Evolutionary conservation across 108 stramenopile species (phyloP).

Genomic region (Cyclotella sp.): DNA sequence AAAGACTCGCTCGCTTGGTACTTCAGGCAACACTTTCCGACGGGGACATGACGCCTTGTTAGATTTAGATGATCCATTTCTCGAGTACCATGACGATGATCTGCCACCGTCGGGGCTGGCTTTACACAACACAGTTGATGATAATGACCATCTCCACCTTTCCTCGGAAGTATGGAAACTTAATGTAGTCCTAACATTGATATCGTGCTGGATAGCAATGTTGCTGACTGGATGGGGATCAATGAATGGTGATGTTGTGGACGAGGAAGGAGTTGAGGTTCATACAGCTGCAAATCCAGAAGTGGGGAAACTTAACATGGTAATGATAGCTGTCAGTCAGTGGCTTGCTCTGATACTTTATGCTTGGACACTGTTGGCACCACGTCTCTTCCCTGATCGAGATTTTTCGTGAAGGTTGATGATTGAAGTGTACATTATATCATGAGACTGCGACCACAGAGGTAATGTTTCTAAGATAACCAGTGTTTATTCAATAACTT

Average conservation of each 20-base stretch:
- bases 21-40: slow-evolving; percentile 28
- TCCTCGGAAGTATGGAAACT: slow-evolving; percentile 83
- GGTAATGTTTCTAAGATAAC: background rate
- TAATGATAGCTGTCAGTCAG: slow-evolving; percentile 87
- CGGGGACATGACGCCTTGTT: slow-evolving; percentile 50
- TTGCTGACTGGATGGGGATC: slow-evolving; percentile 95
- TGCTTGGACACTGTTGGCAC: slow-evolving; percentile 91
- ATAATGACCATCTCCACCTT: slow-evolving; percentile 24
- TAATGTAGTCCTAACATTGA: slow-evolving; percentile 84
- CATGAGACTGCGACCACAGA: background rate
- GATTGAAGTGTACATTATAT: background rate
- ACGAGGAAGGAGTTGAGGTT: slow-evolving; percentile 50
- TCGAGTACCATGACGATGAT: slow-evolving; percentile 67
- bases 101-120: slow-evolving; percentile 68
- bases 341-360: slow-evolving; percentile 88
- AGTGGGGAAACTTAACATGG: slow-evolving; percentile 88
- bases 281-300: slow-evolving; percentile 85
- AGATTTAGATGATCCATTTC: slow-evolving; percentile 79
- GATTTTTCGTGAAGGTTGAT: slow-evolving; percentile 80
- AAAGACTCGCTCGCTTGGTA: slow-evolving; percentile 49
- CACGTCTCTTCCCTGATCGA: slow-evolving; percentile 86
- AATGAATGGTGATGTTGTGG: slow-evolving; percentile 31
- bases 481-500: background rate
- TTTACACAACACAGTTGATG: slow-evolving; percentile 37
- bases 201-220: slow-evolving; percentile 89